These are phyloP conservation scores for Mycena pura DNA, from an alignment of 768 basidiomycete genomes.

Conservation along the genomic window DNA sequence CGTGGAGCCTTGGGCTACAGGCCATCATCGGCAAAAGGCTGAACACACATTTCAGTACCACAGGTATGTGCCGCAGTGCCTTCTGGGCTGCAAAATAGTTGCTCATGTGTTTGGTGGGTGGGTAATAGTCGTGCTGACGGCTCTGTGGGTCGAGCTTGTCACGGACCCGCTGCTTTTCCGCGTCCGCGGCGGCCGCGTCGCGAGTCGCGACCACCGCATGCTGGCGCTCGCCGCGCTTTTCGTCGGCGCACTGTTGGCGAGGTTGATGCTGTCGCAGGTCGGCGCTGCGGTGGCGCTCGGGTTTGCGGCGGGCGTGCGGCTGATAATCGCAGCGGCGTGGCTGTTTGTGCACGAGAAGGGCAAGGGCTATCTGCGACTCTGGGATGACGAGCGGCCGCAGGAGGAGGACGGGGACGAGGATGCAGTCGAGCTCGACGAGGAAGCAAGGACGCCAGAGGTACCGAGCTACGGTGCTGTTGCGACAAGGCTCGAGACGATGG, in stretches of 20 bases:
- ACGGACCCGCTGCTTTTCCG: conserved; percentile 79
- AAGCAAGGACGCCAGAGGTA: not conserved
- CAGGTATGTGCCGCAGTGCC: conserved; percentile 53
- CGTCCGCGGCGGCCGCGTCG: conserved; percentile 52
- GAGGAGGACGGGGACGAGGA: too few species aligned
- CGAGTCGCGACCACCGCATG: conserved; percentile 71
- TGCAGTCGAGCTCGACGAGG: not conserved
- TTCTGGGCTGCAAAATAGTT: too few species aligned
- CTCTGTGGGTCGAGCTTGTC: conserved; percentile 88
- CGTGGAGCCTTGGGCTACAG: conserved; percentile 82
- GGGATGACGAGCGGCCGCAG: not conserved
- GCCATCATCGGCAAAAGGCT: conserved; percentile 85
- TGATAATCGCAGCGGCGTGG: conserved; percentile 69
- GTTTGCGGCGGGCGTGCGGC: conserved; percentile 64
- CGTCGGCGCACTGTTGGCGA: conserved; percentile 72
- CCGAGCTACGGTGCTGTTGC: conserved; percentile 3
- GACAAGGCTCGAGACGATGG: not conserved
- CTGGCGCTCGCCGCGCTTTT: conserved; percentile 71
- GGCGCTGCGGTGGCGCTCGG: conserved; percentile 72
- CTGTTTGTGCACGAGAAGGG: conserved; percentile 60
- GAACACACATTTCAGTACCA: conserved; percentile 82
- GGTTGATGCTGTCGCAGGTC: conserved; percentile 61
- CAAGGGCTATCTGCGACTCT: conserved; percentile 8
- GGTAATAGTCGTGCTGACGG: conserved; percentile 75
- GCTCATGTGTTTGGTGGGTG: too few species aligned